These are phyloP conservation scores for Gossypium stocksii DNA, from an alignment of 345 rosid species.

Conservation along the genomic window DNA sequence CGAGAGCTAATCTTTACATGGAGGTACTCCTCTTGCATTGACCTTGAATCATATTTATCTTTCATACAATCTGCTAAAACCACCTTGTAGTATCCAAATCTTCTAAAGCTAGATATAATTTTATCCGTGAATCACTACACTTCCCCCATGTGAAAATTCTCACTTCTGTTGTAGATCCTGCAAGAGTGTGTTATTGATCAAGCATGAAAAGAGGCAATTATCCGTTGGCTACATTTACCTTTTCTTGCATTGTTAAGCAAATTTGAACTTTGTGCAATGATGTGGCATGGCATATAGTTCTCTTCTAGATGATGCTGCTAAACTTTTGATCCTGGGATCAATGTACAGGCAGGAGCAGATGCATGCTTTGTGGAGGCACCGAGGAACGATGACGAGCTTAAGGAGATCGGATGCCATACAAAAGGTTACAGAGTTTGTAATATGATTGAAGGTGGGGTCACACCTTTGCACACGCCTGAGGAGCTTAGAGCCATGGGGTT, in stretches of 20 bases:
- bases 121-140: too few relatives aligned
- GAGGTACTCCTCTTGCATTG: constrained; percentile 24
- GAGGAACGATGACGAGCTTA: constrained; percentile 41
- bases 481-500: constrained; percentile 53
- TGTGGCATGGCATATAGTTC: neutral
- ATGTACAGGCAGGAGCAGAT: constrained; percentile 45
- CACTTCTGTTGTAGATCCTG: neutral
- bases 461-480: constrained; percentile 45
- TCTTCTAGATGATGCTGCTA: neutral
- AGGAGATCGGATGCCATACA: constrained; percentile 36
- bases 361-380: constrained; percentile 52
- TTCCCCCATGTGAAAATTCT: neutral
- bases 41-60: neutral
- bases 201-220: neutral
- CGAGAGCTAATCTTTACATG: constrained; percentile 52
- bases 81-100: neutral
- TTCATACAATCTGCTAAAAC: neutral
- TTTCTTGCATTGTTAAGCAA: neutral
- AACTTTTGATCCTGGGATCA: neutral
- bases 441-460: constrained; percentile 51
- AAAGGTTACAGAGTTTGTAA: constrained; percentile 45
- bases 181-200: neutral
- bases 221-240: neutral
- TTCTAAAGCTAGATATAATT: too few relatives aligned
- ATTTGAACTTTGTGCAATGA: neutral